phyloP scores from a whole-genome alignment of 73 alveolate species.

The Tetrahymena thermophila region DNA sequence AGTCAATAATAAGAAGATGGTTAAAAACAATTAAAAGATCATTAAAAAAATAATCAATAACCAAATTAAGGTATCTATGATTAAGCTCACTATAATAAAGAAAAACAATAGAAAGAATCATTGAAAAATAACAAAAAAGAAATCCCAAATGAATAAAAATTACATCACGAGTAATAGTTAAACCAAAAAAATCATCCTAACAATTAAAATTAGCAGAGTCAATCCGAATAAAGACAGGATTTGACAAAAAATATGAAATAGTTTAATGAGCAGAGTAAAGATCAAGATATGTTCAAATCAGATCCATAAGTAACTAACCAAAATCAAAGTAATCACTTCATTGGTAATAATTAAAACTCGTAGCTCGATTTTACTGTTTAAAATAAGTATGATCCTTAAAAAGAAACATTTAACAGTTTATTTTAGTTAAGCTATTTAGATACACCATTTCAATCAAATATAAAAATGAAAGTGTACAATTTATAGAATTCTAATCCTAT shows the following conservation, averaged over 20 bases:
- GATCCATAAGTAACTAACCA: background rate
- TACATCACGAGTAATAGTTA: too few relatives aligned
- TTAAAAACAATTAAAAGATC: background rate
- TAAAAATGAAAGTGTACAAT: background rate
- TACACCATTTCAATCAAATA: background rate
- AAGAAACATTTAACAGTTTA: background rate
- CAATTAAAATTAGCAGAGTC: too few relatives aligned
- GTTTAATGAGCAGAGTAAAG: background rate
- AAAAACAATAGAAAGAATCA: background rate
- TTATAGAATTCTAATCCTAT: background rate
- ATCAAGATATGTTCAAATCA: background rate
- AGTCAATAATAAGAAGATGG: background rate
- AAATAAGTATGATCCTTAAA: background rate
- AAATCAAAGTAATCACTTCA: background rate
- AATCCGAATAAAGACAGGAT: background rate
- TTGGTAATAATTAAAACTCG: background rate
- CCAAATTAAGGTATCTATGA: background rate
- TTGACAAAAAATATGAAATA: too few relatives aligned
- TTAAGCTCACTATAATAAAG: too few relatives aligned
- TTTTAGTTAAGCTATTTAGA: background rate
- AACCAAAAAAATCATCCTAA: background rate
- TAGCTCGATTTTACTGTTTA: background rate
- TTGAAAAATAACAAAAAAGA: background rate
- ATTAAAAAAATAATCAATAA: too few relatives aligned
- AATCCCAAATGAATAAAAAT: background rate